Percentiles rank a stretch among this genome's conserved stretches.
These are phyloP conservation scores for Metschnikowia noctiluminum DNA, from an alignment of 805 yeast species.

Conservation along the genomic window DNA sequence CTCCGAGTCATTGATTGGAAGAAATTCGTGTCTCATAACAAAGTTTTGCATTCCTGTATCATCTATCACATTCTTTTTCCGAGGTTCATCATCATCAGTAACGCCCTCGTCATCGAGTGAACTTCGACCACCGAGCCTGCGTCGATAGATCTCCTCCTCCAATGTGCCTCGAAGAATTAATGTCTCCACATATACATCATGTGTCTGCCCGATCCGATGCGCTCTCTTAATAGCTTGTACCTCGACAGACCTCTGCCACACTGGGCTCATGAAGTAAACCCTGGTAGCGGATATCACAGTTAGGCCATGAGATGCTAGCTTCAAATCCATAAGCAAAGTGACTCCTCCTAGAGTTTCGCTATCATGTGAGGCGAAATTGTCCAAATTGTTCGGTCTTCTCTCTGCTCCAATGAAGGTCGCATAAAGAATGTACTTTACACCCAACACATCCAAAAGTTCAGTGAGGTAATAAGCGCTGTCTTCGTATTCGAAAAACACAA, in stretches of 20 bases:
- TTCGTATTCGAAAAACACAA: constrained; percentile 68
- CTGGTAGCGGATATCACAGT: constrained; percentile 66
- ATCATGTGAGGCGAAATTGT: constrained; percentile 44
- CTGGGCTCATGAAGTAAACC: constrained; percentile 68
- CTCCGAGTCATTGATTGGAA: constrained; percentile 28
- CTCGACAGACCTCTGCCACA: constrained; percentile 65
- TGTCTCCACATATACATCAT: constrained; percentile 68
- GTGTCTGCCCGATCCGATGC: constrained; percentile 68
- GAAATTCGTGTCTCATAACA: constrained; percentile 48
- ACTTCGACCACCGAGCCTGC: constrained; percentile 20
- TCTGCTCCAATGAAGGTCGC: constrained; percentile 54
- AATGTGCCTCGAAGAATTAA: constrained; percentile 58
- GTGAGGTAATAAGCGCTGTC: constrained; percentile 67
- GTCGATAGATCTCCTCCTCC: constrained; percentile 63
- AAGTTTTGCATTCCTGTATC: constrained; percentile 57
- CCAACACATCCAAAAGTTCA: constrained; percentile 60
- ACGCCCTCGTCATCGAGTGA: constrained; percentile 17
- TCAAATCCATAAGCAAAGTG: constrained; percentile 62
- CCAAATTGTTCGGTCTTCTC: constrained; percentile 51
- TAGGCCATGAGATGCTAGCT: constrained; percentile 65
- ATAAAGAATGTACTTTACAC: constrained; percentile 59
- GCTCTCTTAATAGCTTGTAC: constrained; percentile 79
- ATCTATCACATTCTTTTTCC: constrained; percentile 47
- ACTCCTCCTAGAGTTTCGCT: constrained; percentile 41
- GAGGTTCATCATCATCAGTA: constrained; percentile 7